Evolutionary conservation across 2,329 filamentous ascomycete genomes (phyloP), one percentile per base, ranked within the genome.

Genomic region (Knufia fluminis): DNA sequence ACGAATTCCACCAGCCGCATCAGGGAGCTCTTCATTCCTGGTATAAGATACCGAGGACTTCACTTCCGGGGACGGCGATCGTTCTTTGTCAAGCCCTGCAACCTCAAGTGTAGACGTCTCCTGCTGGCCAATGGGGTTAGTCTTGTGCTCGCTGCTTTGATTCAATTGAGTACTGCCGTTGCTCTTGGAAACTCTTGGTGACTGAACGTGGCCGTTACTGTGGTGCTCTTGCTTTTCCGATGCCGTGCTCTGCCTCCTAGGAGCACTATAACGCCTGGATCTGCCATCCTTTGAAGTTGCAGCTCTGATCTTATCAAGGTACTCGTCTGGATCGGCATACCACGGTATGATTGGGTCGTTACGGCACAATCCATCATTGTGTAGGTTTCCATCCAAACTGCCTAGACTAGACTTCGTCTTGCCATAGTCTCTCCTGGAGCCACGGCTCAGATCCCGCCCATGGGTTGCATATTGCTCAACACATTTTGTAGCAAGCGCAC

Each of bases 401-500:
- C 8, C 24, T 26, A 28, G 9, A 20, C 3, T 3, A 14, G 19
- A n/a, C 19, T 40, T 41, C 20, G 17, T 51, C n/a, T 32, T 46
- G 33, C 31, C 17, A 14, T 26, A 24, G 2, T 23, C 22, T 26
- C 22, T 33, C 28, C 17, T 24, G 8, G 31, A 16, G 10, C 10
- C 9, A 2, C 33, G 24, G 41, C 86, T 81, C 0, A 88, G 80
- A 56, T 92, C 80, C 59, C 90, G 85, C 22, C 54, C 52, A 52
- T 40, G 32, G 22, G 48, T 54, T 44, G 46, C 46, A 43, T 45
- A 58, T 61, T 88, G 82, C 60, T 83, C 86, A 8, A 88, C 86
- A 45, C 94, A 74, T 60, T 86, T 86, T 49, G 86, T 78, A 10
- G 89, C 89, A 26, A 95, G 68, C 1, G 85, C 86, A 59, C 87